Evolutionary conservation across 345 rosid genomes (phyloP), one percentile per base, ranked within the genome.

Genomic region (Clarkia xantiana): DNA sequence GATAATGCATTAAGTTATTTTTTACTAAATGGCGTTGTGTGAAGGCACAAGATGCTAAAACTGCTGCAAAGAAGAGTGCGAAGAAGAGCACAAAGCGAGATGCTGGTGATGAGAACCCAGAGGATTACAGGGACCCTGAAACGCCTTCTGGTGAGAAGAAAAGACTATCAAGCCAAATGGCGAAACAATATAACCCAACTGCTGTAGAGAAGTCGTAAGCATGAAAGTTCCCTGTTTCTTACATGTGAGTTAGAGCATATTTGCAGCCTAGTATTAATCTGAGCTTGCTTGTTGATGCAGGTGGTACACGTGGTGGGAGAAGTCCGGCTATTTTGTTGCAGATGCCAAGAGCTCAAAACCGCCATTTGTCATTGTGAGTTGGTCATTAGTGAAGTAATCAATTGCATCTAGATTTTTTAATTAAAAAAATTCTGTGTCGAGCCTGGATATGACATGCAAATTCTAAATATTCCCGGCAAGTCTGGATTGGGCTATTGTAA

Each of bases 231-330:
- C 6, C 14, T 40, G 18, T 41, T 54, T 9, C 49, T 48, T 14
- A 38, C 20, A 5, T 36, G 18, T 15, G 39, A 39, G 23, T 61
- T 46, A 16, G 49, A 34, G 40, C 20, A 42, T 38, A 34, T n/a
- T 39, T 16, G 11, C 29, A 13, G 45, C 29, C 18, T 10, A 54
- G 49, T 23, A 43, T 15, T 15, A 41, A 13, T 15, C 42, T 42
- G 10, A 12, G 48, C 2, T 52, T 51, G 25, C 44, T 41, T 60
- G 58, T 56, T 57, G 47, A 42, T 62, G 14, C 65, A 90, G 97
- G 52, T 91, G 98, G 98, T 91, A 86, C 56, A 53, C 71, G 0
- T 91, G 94, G 94, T 86, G 98, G 98, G 98, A 86, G 61, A 73
- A 73, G 53, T 75, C 85, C 0, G 80, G 75, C 9, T 69, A 68